Evolutionary conservation across 2,329 filamentous ascomycete genomes (phyloP), one percentile per base, ranked within the genome.

Genomic region (Hymenoscyphus infarciens): DNA sequence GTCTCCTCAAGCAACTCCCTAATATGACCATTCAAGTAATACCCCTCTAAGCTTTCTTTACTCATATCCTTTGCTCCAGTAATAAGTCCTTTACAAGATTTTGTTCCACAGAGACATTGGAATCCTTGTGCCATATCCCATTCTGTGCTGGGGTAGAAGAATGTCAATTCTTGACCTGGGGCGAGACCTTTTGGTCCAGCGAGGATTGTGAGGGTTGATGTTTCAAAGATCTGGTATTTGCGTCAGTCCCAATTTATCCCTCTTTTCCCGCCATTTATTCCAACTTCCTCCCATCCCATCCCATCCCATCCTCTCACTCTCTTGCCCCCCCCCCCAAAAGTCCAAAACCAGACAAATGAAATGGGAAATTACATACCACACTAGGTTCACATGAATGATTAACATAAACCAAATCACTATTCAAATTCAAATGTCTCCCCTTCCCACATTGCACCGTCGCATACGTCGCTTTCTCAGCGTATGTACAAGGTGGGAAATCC

Each of bases 61-160:
- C 76, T 70, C 83, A 90, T 87, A 70, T 85, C 80, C 69, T 78
- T 81, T 13, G 88, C 88, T 16, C 88, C 88, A 53, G 77, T 74
- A 66, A 91, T 89, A 66, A 75, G 79, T 16, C 87, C 87, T 59
- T 81, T 80, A 76, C 88, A 91, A 22, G 77, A 76, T 0, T 77
- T 68, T 4, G 79, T 79, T 65, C 80, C 79, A 73, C 88, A 91
- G 63, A 82, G 77, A 73, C 88, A 91, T 64, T 82, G 76, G 72
- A 91, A 91, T 3, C 86, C 81, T 77, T 91, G 88, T 35, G 85
- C 84, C 88, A 91, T 90, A 70, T 80, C 71, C 87, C 87, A 91
- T 75, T 91, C 88, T 1, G 87, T 90, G 60, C 86, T 89, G 3
- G 88, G 87, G 70, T 91, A 91, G 76, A 91, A 91, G 77, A 90